Conservation (phyloP, 1,139 yeast species). For the Scheffersomyces illinoinensis region DNA sequence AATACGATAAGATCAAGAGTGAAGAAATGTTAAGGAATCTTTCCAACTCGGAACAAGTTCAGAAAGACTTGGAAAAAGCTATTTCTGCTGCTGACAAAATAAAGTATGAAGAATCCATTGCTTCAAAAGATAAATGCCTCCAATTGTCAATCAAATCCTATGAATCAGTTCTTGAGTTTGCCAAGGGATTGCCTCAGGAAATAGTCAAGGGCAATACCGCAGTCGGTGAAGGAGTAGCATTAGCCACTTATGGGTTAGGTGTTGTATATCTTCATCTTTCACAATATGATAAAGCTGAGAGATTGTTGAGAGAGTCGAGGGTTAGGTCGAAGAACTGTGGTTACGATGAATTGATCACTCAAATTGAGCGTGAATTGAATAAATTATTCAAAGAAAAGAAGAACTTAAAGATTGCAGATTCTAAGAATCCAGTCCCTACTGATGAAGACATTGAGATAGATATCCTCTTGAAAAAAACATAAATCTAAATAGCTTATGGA, state of each 20-base stretch:
- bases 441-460: slow-evolving; percentile 10
- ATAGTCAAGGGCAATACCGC: slow-evolving; percentile 18
- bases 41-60: slow-evolving; percentile 9
- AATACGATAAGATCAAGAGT: slow-evolving; percentile 20
- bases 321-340: slow-evolving; percentile 70
- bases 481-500: background rate
- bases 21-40: slow-evolving; percentile 7
- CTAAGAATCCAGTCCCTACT: background rate
- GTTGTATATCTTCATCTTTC: slow-evolving; percentile 67
- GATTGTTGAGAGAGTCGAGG: slow-evolving; percentile 67
- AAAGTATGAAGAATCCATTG: slow-evolving; percentile 19
- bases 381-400: slow-evolving; percentile 62
- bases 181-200: slow-evolving; percentile 49
- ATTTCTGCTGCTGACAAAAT: slow-evolving; percentile 13
- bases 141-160: slow-evolving; percentile 47
- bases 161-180: slow-evolving; percentile 55
- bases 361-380: slow-evolving; percentile 65
- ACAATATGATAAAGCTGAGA: slow-evolving; percentile 57
- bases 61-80: slow-evolving; percentile 8
- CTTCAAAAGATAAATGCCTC: slow-evolving; percentile 41
- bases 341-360: slow-evolving; percentile 59
- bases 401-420: slow-evolving; percentile 12
- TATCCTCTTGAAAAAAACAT: slow-evolving; percentile 9
- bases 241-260: slow-evolving; percentile 84
- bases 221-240: slow-evolving; percentile 63